Conservation (phyloP, 108 stramenopile genomes). For the Chaetoceros muelleri region DNA sequence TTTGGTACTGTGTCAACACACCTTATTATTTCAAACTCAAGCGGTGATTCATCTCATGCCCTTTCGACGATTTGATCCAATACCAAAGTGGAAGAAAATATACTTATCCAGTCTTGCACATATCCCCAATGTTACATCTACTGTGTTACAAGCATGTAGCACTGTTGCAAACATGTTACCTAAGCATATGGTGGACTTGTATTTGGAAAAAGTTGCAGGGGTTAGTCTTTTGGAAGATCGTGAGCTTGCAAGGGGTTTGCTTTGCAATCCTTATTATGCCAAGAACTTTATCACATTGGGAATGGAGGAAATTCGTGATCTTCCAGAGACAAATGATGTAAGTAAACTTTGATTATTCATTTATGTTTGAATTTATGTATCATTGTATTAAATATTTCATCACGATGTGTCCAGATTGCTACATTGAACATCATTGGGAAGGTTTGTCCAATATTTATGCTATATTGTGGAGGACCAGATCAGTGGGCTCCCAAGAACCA, state of each 20-base stretch:
- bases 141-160: conserved; percentile 5
- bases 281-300: conserved; percentile 62
- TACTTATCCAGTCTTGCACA: conserved; percentile 27
- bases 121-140: conserved; percentile 25
- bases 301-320: conserved; percentile 57
- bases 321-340: conserved; percentile 50
- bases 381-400: background rate
- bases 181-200: conserved; percentile 15
- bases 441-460: conserved; percentile 31
- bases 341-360: conserved; percentile 9
- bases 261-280: conserved; percentile 29
- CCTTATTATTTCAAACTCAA: conserved; percentile 34
- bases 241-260: conserved; percentile 31
- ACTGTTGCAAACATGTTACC: conserved; percentile 15
- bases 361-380: background rate
- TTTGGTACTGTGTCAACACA: conserved; percentile 34
- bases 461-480: conserved; percentile 51
- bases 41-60: conserved; percentile 65
- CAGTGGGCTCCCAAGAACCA: conserved; percentile 63
- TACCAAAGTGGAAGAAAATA: conserved; percentile 10
- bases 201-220: conserved; percentile 15
- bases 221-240: conserved; percentile 48
- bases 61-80: conserved; percentile 51
- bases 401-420: conserved; percentile 16
- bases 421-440: conserved; percentile 23